phyloP scores from a whole-genome alignment of 495 filamentous ascomycete species.

The Endocarpon pusillum region DNA sequence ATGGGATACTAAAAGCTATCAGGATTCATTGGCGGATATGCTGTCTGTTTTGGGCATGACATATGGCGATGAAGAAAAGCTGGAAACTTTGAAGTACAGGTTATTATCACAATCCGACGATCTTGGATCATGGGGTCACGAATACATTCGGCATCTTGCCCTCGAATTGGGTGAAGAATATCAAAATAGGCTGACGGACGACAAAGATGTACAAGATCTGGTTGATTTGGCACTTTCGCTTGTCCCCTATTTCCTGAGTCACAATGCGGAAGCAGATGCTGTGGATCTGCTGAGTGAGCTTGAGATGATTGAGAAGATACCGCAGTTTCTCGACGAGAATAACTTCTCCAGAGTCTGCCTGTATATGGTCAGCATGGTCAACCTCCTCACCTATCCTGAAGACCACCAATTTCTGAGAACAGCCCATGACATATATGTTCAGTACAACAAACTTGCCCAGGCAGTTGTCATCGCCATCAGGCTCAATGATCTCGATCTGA shows the following conservation, averaged over 20 bases:
- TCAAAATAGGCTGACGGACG: slow-evolving; percentile 53
- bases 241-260: slow-evolving; percentile 88
- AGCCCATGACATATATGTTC: slow-evolving; percentile 80
- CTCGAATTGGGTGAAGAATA: slow-evolving; percentile 93
- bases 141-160: slow-evolving; percentile 92
- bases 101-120: slow-evolving; percentile 79
- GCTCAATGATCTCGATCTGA: slow-evolving; percentile 69
- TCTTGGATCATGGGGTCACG: slow-evolving; percentile 93
- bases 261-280: slow-evolving; percentile 95
- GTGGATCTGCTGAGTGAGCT: slow-evolving; percentile 93
- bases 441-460: slow-evolving; percentile 79
- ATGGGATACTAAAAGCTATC: slow-evolving; percentile 4
- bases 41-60: slow-evolving; percentile 98
- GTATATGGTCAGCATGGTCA: slow-evolving; percentile 99
- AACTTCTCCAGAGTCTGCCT: slow-evolving; percentile 85
- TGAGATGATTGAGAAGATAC: slow-evolving; percentile 89
- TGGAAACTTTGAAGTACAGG: slow-evolving; percentile 91
- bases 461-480: slow-evolving; percentile 89
- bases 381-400: slow-evolving; percentile 89
- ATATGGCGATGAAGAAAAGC: slow-evolving; percentile 86
- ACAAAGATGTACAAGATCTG: slow-evolving; percentile 50
- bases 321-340: slow-evolving; percentile 77
- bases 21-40: slow-evolving; percentile 81
- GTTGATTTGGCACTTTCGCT: slow-evolving; percentile 65
- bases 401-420: slow-evolving; percentile 85